Evolutionary conservation across 2,329 filamentous ascomycete species (phyloP).

Genomic region (Microdochium paspali): DNA sequence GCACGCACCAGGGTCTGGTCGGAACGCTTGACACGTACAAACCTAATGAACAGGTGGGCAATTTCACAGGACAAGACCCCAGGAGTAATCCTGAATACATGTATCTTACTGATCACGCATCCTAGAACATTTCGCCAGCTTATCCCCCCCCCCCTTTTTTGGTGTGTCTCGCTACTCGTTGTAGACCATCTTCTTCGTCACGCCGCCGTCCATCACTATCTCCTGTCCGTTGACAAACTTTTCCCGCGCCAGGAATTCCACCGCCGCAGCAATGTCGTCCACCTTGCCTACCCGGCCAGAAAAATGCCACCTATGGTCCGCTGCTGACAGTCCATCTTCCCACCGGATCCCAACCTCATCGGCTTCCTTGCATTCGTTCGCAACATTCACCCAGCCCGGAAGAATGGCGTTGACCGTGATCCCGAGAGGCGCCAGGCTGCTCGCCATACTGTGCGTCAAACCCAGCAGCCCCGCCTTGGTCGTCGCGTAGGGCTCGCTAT

Average conservation of each 20-base stretch:
- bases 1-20: not conserved
- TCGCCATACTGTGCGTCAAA: slow-evolving; percentile 36
- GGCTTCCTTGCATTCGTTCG: slow-evolving; percentile 19
- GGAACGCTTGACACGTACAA: not conserved
- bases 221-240: slow-evolving; percentile 18
- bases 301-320: slow-evolving; percentile 38
- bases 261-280: slow-evolving; percentile 25
- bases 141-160: too few species aligned
- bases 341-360: slow-evolving; percentile 28
- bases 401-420: slow-evolving; percentile 38
- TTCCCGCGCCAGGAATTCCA: slow-evolving; percentile 15
- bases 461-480: slow-evolving; percentile 41
- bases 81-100: too few species aligned
- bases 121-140: too few species aligned
- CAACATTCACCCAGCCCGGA: slow-evolving; percentile 42
- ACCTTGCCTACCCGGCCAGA: slow-evolving; percentile 38
- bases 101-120: too few species aligned
- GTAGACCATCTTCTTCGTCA: slow-evolving; percentile 21
- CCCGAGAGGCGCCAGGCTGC: slow-evolving; percentile 29
- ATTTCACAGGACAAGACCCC: too few species aligned
- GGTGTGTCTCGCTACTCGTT: slow-evolving; percentile 14
- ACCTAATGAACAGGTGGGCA: too few species aligned
- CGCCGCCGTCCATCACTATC: slow-evolving; percentile 19
- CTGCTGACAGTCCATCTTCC: slow-evolving; percentile 33
- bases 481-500: slow-evolving; percentile 39